phyloP scores from a whole-genome alignment of 257 asterid genomes.

The Scutellaria barbata region DNA sequence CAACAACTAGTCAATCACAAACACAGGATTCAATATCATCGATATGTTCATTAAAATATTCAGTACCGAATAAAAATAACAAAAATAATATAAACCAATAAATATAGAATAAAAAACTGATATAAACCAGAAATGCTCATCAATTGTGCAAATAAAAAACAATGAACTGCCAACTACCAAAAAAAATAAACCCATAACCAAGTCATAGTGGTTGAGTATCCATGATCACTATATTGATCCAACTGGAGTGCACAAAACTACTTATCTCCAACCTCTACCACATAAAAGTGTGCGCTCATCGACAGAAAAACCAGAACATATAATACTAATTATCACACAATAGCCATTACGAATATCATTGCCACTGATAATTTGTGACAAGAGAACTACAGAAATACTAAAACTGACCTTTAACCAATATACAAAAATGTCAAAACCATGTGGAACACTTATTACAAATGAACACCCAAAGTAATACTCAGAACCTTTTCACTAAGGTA shows the following conservation, averaged over 20 bases:
- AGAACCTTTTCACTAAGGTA: slow-evolving; percentile 3
- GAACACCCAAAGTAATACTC: slow-evolving; percentile 5
- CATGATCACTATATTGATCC: neutral
- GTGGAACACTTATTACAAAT: neutral
- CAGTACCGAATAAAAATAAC: neutral
- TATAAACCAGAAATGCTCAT: neutral
- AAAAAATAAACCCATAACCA: slow-evolving; percentile 20
- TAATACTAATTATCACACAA: neutral
- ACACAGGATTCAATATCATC: slow-evolving; percentile 11
- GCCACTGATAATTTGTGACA: slow-evolving; percentile 1
- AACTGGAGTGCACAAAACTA: slow-evolving; percentile 14
- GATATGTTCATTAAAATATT: slow-evolving; percentile 12
- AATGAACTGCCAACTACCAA: slow-evolving; percentile 12
- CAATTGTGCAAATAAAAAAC: neutral
- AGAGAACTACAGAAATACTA: neutral
- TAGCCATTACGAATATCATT: slow-evolving; percentile 4
- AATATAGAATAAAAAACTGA: neutral
- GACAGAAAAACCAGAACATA: neutral
- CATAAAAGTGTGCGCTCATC: slow-evolving; percentile 3
- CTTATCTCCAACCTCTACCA: slow-evolving; percentile 22
- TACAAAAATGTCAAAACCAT: neutral
- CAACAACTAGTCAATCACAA: slow-evolving; percentile 29
- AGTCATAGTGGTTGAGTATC: neutral
- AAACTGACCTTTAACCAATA: slow-evolving; percentile 17
- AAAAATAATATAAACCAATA: neutral